Conservation (phyloP, 176 grass and related monocot genomes). For the Metroxylon sagu region DNA sequence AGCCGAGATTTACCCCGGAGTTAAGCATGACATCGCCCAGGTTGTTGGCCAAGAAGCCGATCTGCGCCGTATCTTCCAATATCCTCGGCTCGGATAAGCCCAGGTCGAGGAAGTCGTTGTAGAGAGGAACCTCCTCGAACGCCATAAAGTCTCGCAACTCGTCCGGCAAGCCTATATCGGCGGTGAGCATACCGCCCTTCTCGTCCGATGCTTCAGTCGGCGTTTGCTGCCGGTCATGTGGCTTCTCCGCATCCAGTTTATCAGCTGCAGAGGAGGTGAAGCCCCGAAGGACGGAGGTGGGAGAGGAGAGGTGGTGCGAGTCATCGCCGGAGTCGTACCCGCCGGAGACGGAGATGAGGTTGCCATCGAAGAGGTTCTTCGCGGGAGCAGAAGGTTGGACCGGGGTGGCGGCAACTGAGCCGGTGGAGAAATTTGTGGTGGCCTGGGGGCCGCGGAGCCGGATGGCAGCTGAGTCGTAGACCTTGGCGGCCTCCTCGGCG, state of each 20-base stretch:
- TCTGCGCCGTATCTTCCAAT: neutral
- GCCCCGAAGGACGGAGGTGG: slow-evolving; percentile 71
- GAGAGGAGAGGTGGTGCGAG: slow-evolving; percentile 54
- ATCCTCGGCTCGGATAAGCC: slow-evolving; percentile 36
- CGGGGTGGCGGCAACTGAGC: neutral
- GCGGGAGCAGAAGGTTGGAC: neutral
- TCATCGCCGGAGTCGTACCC: slow-evolving; percentile 75
- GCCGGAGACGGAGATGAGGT: slow-evolving; percentile 29
- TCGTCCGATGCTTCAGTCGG: slow-evolving; percentile 8
- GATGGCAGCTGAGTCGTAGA: slow-evolving; percentile 85
- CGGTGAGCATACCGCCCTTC: slow-evolving; percentile 3
- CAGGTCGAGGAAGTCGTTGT: slow-evolving; percentile 50
- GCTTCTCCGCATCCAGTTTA: neutral
- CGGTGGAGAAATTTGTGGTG: slow-evolving; percentile 65
- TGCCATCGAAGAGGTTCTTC: slow-evolving; percentile 27
- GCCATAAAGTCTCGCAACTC: slow-evolving; percentile 20
- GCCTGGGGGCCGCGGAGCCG: slow-evolving; percentile 75
- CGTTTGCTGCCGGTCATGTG: too few species aligned
- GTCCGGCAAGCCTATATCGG: neutral
- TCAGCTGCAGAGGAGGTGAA: slow-evolving; percentile 20
- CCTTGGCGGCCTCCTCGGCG: slow-evolving; percentile 88
- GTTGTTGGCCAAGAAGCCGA: slow-evolving; percentile 26
- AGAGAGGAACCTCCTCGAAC: slow-evolving; percentile 35
- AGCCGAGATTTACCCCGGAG: slow-evolving; percentile 11
- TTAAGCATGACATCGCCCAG: slow-evolving; percentile 6